Evolutionary conservation across 192 early-diverging fungal species (phyloP).

Genomic region (Phlyctochytrium planicorne): DNA sequence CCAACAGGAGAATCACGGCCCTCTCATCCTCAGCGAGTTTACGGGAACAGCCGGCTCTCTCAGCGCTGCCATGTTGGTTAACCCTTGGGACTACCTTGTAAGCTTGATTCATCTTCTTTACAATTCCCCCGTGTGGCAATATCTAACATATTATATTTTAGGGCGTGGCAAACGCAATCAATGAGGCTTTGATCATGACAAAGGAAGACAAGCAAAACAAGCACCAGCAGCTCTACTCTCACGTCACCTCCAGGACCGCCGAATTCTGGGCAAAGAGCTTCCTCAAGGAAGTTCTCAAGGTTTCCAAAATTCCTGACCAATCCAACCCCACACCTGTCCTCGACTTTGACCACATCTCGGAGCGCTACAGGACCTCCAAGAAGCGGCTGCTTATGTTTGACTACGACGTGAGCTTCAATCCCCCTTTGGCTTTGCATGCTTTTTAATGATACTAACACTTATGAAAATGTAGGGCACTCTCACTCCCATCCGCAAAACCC

Average conservation of each 20-base stretch:
- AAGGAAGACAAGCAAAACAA: conserved; percentile 72
- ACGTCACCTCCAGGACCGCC: conserved; percentile 81
- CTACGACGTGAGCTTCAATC: conserved; percentile 71
- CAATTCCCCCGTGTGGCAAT: neutral
- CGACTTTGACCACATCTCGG: conserved; percentile 28
- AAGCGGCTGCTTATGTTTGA: conserved; percentile 90
- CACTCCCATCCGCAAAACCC: conserved; percentile 85
- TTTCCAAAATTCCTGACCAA: conserved; percentile 42
- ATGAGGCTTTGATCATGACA: conserved; percentile 81
- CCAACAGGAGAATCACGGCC: conserved; percentile 75
- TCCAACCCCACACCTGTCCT: conserved; percentile 50
- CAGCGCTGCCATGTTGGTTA: conserved; percentile 84
- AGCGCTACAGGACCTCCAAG: conserved; percentile 57
- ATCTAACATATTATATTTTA: conserved; percentile 8
- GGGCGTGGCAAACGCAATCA: conserved; percentile 86
- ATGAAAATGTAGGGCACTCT: conserved; percentile 74
- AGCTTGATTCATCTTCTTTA: conserved; percentile 6
- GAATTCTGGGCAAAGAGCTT: conserved; percentile 85
- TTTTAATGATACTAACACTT: conserved; percentile 2
- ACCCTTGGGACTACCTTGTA: conserved; percentile 88
- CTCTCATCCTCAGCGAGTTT: conserved; percentile 93
- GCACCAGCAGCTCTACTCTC: conserved; percentile 80
- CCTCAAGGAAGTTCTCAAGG: conserved; percentile 68
- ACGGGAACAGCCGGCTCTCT: conserved; percentile 93
- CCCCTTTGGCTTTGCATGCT: neutral